phyloP scores from a whole-genome alignment of 129 eudicot species.

The Helianthus annuus region DNA sequence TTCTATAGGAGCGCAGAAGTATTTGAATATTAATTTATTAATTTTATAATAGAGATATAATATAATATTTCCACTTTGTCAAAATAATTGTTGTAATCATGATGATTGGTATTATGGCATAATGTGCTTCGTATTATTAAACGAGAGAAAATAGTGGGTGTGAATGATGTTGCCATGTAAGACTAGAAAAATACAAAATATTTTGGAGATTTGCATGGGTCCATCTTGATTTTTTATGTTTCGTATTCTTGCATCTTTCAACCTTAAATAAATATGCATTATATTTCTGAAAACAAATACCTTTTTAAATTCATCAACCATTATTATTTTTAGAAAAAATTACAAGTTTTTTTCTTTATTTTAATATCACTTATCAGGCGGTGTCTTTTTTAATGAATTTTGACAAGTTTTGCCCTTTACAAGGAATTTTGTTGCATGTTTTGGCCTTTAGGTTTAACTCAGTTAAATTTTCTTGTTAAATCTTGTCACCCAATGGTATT shows the following conservation, averaged over 20 bases:
- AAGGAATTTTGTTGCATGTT: too few species aligned
- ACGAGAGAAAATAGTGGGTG: slow-evolving; percentile 30
- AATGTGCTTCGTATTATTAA: slow-evolving; percentile 28
- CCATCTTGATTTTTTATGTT: slow-evolving; percentile 35
- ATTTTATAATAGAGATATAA: too few species aligned
- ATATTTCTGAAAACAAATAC: neutral
- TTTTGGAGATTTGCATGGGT: slow-evolving; percentile 32
- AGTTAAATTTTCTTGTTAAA: too few species aligned
- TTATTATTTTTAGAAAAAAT: too few species aligned
- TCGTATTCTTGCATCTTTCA: slow-evolving; percentile 11
- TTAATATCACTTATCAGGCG: too few species aligned
- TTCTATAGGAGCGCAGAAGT: too few species aligned
- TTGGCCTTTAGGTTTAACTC: too few species aligned
- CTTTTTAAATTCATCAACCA: neutral
- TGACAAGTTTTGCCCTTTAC: too few species aligned
- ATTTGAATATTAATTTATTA: too few species aligned
- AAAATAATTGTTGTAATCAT: slow-evolving; percentile 30
- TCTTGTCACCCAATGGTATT: too few species aligned
- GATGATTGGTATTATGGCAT: slow-evolving; percentile 36
- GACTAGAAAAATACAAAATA: slow-evolving; percentile 33
- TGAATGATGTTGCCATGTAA: slow-evolving; percentile 37
- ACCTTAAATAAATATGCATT: neutral
- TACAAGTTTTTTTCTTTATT: too few species aligned
- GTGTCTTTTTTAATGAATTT: too few species aligned
- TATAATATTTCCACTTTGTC: neutral